Base-by-base conservation (phyloP, 2,329 filamentous ascomycete species). In the Grosmannia penicillata region DNA sequence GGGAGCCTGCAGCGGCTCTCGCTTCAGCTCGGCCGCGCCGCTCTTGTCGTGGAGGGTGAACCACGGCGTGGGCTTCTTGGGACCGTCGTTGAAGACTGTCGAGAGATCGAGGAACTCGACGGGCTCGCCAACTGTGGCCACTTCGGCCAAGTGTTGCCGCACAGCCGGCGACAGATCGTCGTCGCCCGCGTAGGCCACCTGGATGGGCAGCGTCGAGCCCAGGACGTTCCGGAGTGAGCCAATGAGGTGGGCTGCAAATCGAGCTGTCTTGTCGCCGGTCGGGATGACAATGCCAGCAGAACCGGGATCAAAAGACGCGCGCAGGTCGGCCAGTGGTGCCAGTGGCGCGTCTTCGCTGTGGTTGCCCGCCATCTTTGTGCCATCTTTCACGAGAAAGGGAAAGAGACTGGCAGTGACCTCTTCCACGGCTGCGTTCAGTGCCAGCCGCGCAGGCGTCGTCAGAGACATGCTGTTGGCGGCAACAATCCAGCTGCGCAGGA, bases 151-250 rank as follows among this genome's bases (percentile, higher is more conserved):
- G 3, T 15, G 27, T 8, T 18, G 6, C 24, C 37, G 37, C n/a
- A 7, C 29, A 10, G 14, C 19, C 13, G 10, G 25, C n/a, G 37
- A 39, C 4, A 39, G 32, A 22, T 39, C 37, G 6, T 15, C 15
- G 32, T 39, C 37, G 19, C 37, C 37, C 13, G 26, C 26, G 31
- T 39, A 39, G 19, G 25, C 37, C 17, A 39, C 17, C 32, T 39
- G 37, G 25, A 39, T 35, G 14, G 37, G 37, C 19, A 39, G 32
- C 6, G 25, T 21, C n/a, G 37, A 30, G 8, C 18, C 11, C 13
- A 34, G 27, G 18, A 39, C 37, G 6, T 13, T 18, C 9, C 31
- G 37, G 26, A 39, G 13, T 7, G 26, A 24, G 18, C 14, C 25
- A 19, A 39, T 31, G 11, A 39, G 30, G 26, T 39, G 37, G 2